Evolutionary conservation across 1,284 basidiomycete species (phyloP), one percentile per base, ranked within the genome.

Genomic region (Ustilago esculenta): DNA sequence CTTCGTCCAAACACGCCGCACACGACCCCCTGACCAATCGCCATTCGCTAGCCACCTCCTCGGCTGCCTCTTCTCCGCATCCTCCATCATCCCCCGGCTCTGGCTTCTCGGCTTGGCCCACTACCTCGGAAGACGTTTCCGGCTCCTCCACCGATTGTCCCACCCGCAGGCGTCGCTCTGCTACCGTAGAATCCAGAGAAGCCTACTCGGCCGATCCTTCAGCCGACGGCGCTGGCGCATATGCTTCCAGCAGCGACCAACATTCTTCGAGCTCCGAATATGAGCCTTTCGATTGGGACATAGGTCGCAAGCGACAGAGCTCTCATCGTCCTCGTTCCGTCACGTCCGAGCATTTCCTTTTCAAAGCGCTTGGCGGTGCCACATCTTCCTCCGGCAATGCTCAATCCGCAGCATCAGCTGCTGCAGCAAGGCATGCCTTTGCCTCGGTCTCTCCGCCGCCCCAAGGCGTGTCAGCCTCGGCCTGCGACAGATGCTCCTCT

Each of bases 221-320:
- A 1, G 71, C 61, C 9, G 53, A 49, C 20, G 55, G 49, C 17
- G 54, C 29, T 15, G 45, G 20, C 23, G 65, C 56, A 15, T 68
- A 67, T 10, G 40, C 45, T 15, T 72, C 69, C 21, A 66, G 60
- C 48, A 64, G 48, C 45, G 69, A 70, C 20, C 41, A 58, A 5
- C 58, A 52, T 20, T 57, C 53, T 7, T 73, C 73, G 1, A 56
- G 67, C 45, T 64, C 66, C 21, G 73, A 66, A 3, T 65, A 51
- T 15, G 67, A 67, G 32, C 61, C 58, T 12, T 75, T 75, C 40
- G 63, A 73, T 32, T 75, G 73, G 73, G 73, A 75, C 25, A 55
- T 70, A 2, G 54, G 67, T 4, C 56, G 48, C 21, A 70, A 59
- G 42, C 49, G 50, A 20, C 49, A 39, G 24, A 70, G 61, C 33